Percentiles rank a stretch among this genome's conserved stretches.
Conservation (phyloP, 202 grass and related monocot species). For the Dendrocalamus latiflorus region DNA sequence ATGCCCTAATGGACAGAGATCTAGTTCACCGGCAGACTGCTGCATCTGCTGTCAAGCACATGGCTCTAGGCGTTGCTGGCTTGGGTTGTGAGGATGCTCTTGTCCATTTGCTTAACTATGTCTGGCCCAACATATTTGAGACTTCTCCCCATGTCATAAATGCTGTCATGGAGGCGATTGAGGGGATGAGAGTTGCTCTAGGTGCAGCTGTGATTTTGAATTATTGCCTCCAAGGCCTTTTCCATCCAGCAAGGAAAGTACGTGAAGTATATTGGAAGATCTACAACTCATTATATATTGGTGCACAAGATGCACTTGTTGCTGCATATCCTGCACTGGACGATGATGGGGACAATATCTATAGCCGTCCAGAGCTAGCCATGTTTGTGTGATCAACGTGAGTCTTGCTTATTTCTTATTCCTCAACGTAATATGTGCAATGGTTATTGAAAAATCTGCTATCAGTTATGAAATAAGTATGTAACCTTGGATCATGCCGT, state of each 20-base stretch:
- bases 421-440: neutral
- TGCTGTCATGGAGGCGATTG: too few species aligned
- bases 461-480: neutral
- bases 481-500: neutral
- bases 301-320: constrained; percentile 89
- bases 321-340: constrained; percentile 67
- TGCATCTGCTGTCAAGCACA: too few species aligned
- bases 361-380: constrained; percentile 66
- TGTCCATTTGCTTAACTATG: too few species aligned
- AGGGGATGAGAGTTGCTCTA: too few species aligned
- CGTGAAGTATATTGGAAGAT: constrained; percentile 99
- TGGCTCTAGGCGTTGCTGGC: too few species aligned
- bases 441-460: neutral
- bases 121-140: too few species aligned
- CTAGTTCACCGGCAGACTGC: too few species aligned
- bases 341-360: constrained; percentile 61
- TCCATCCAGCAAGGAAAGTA: constrained; percentile 95
- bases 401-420: constrained; percentile 29
- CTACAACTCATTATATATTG: constrained; percentile 91
- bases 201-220: too few species aligned
- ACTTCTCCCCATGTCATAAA: too few species aligned
- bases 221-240: constrained; percentile 92
- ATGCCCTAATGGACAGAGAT: too few species aligned
- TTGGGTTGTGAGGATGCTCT: too few species aligned
- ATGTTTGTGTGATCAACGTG: constrained; percentile 70